Conservation (phyloP, 2,329 filamentous ascomycete genomes). For the Amylocarpus encephaloides region DNA sequence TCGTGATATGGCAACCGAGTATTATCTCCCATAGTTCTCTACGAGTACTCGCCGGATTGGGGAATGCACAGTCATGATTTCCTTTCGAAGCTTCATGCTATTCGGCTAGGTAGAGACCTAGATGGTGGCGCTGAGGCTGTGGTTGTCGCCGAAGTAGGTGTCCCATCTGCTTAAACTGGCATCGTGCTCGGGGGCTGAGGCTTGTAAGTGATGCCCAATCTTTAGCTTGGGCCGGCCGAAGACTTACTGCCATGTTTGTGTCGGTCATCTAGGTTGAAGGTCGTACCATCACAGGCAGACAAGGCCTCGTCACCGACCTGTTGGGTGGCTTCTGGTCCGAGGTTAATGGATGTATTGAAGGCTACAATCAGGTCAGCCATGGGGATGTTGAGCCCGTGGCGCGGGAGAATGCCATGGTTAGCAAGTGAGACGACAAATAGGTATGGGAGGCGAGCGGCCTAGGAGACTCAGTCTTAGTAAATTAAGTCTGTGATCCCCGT, state of each 20-base stretch:
- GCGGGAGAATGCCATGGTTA: constrained; percentile 37
- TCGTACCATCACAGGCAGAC: constrained; percentile 5
- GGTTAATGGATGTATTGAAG: constrained; percentile 7
- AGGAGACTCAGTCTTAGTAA: not conserved
- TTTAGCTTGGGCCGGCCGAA: not conserved
- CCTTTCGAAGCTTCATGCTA: too few relatives aligned
- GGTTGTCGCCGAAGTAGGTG: constrained; percentile 12
- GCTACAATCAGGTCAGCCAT: constrained; percentile 12
- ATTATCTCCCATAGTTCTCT: too few relatives aligned
- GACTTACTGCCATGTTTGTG: constrained; percentile 8
- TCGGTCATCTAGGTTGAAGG: constrained; percentile 12
- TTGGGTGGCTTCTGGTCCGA: constrained; percentile 7
- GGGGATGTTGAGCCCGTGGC: constrained; percentile 33
- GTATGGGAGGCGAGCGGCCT: constrained; percentile 28
- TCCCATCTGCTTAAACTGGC: constrained; percentile 7
- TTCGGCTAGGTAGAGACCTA: not conserved
- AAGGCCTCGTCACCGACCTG: constrained; percentile 6
- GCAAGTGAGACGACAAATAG: constrained; percentile 37
- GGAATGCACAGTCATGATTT: too few relatives aligned
- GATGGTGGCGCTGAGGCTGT: constrained; percentile 9
- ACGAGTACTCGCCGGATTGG: too few relatives aligned
- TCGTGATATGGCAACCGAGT: too few relatives aligned
- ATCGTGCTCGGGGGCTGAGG: constrained; percentile 13
- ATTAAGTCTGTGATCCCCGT: not conserved
- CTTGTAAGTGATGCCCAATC: not conserved